Evolutionary conservation across 331 rosid species (phyloP).

Genomic region (Phaseolus coccineus): DNA sequence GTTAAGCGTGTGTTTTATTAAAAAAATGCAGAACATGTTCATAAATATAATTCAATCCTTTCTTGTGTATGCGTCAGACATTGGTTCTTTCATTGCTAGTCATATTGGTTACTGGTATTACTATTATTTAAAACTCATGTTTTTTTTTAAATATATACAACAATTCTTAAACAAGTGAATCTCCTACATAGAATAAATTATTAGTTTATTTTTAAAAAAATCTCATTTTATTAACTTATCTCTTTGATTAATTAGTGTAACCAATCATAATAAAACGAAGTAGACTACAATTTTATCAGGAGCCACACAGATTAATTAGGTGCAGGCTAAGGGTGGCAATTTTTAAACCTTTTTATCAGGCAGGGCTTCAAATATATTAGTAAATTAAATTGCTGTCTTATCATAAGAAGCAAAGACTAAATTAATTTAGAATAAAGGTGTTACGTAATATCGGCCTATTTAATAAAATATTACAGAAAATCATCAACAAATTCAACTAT

Average conservation of each 20-base stretch:
- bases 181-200: too few species aligned
- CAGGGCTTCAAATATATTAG: not conserved
- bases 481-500: not conserved
- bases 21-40: too few species aligned
- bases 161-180: too few species aligned
- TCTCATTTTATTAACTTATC: not conserved
- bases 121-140: too few species aligned
- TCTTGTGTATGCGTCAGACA: too few species aligned
- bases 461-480: not conserved
- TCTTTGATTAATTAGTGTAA: not conserved
- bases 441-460: conserved; percentile 6
- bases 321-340: not conserved
- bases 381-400: not conserved
- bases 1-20: too few species aligned
- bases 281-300: not conserved
- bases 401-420: not conserved
- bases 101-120: too few species aligned
- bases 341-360: not conserved
- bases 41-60: too few species aligned
- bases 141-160: too few species aligned
- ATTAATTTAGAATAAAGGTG: not conserved
- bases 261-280: not conserved
- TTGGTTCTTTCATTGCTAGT: too few species aligned
- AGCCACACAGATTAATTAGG: not conserved
- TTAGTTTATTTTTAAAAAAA: too few species aligned